These are phyloP conservation scores for Croton setiger DNA, from an alignment of 441 rosid genomes.

Conservation along the genomic window DNA sequence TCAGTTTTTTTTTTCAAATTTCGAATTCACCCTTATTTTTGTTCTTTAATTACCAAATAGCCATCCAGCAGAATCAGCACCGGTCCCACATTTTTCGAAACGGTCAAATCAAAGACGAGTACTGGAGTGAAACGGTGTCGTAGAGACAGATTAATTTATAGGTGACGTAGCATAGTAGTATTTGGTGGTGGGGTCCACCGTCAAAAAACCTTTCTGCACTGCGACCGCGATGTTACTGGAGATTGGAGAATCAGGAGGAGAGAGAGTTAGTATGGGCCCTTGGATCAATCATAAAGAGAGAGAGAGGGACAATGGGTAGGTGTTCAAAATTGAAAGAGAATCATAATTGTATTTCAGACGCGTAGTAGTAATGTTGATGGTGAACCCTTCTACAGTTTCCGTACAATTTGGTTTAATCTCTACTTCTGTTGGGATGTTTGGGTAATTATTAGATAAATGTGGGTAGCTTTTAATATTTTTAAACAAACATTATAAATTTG, in stretches of 20 bases:
- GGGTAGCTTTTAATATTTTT: too few relatives aligned
- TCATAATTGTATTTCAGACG: background rate
- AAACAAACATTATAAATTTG: too few relatives aligned
- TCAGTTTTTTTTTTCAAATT: background rate
- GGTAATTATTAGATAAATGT: too few relatives aligned
- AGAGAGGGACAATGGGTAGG: background rate
- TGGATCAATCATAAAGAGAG: too few relatives aligned
- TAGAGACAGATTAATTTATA: too few relatives aligned
- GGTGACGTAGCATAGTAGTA: too few relatives aligned
- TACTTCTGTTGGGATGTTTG: too few relatives aligned
- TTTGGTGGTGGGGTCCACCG: background rate
- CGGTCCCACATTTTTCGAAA: background rate
- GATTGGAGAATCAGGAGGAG: too few relatives aligned
- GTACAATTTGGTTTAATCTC: too few relatives aligned
- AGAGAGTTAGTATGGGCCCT: background rate
- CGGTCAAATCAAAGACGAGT: background rate
- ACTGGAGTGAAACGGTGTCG: background rate
- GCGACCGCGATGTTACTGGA: too few relatives aligned
- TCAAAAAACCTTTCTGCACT: too few relatives aligned
- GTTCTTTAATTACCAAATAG: slow-evolving; percentile 4
- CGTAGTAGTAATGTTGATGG: background rate
- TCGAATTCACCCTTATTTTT: slow-evolving; percentile 9
- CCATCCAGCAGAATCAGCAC: background rate
- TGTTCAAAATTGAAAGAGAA: background rate
- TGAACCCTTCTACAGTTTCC: too few relatives aligned